phyloP scores from a whole-genome alignment of 2,329 filamentous ascomycete species.

The Hymenoscyphus linearis region DNA sequence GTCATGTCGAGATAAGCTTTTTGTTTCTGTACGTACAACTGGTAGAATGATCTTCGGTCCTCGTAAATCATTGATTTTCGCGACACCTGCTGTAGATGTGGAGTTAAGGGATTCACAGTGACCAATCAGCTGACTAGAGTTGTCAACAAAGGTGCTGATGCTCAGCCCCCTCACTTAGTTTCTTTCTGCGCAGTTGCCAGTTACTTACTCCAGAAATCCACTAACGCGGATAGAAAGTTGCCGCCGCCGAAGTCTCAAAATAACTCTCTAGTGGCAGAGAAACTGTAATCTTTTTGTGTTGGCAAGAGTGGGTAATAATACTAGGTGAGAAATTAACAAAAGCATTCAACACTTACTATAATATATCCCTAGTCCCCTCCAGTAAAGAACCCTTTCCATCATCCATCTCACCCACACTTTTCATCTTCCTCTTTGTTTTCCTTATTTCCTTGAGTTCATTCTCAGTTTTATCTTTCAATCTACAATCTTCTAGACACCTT shows the following conservation, averaged over 20 bases:
- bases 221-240: background rate
- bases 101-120: background rate
- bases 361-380: background rate
- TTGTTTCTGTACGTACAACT: background rate
- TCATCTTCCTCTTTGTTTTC: constrained; percentile 9
- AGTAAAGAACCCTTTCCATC: constrained; percentile 1
- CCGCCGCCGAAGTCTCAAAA: background rate
- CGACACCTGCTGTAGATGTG: background rate
- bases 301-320: background rate
- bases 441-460: constrained; percentile 19
- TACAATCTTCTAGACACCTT: constrained; percentile 13
- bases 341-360: background rate
- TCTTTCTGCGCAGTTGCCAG: background rate
- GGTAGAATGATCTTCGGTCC: background rate
- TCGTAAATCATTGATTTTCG: background rate
- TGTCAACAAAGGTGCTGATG: background rate
- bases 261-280: background rate
- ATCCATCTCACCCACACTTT: constrained; percentile 20
- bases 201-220: background rate
- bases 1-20: too few species aligned
- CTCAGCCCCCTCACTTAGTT: background rate
- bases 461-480: constrained; percentile 8
- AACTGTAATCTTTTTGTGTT: background rate
- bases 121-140: background rate
- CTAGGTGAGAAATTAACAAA: background rate